Percentiles rank a stretch among this genome's conserved stretches.
These are phyloP conservation scores for Penicillium occitanis DNA, from an alignment of 2,329 filamentous ascomycete species.

Conservation along the genomic window DNA sequence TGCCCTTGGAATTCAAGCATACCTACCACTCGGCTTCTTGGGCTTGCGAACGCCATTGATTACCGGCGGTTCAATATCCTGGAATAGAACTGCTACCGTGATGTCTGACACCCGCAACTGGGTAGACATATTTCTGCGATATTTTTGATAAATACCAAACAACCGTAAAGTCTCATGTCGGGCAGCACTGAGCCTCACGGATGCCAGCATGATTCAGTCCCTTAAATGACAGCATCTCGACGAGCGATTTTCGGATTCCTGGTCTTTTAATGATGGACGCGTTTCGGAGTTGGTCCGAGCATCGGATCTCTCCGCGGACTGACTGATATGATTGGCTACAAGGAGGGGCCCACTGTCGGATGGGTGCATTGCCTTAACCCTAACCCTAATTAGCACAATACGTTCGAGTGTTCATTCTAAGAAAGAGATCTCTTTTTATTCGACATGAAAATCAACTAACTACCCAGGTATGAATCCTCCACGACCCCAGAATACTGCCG, in stretches of 20 bases:
- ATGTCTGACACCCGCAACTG: background rate
- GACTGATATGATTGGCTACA: background rate
- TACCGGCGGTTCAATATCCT: background rate
- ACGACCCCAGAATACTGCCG: background rate
- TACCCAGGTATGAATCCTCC: background rate
- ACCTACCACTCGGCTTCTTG: background rate
- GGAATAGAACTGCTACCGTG: background rate
- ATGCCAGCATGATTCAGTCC: background rate
- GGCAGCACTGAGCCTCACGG: background rate
- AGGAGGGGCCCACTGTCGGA: slow-evolving; percentile 23
- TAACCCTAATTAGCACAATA: background rate
- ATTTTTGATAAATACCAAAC: background rate
- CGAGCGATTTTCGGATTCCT: background rate
- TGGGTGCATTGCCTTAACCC: background rate
- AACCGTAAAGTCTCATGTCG: background rate
- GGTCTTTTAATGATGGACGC: background rate
- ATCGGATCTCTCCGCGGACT: background rate
- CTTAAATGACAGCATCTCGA: background rate
- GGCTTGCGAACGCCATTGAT: background rate
- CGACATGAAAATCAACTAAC: background rate
- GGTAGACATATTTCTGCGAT: background rate
- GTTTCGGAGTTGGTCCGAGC: background rate
- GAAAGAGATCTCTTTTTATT: background rate
- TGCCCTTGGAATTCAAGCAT: background rate
- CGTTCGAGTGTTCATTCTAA: background rate